Evolutionary conservation across 2,329 filamentous ascomycete genomes (phyloP).

Genomic region (Dactylellina parvicollis): DNA sequence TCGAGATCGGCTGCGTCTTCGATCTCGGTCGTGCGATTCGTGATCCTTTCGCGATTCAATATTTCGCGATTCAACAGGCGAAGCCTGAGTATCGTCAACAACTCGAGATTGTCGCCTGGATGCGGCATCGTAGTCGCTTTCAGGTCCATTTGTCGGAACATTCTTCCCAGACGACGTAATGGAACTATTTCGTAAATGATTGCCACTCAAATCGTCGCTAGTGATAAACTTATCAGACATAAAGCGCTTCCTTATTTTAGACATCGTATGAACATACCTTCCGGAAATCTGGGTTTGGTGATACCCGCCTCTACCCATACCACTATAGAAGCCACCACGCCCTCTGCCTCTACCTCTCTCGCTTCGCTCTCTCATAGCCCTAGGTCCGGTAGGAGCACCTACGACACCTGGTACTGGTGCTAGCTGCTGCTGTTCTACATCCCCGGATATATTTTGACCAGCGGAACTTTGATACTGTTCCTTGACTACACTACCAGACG

Average conservation of each 20-base stretch:
- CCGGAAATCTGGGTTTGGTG: conserved; percentile 48
- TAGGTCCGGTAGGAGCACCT: conserved; percentile 87
- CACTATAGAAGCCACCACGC: conserved; percentile 43
- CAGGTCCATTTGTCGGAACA: conserved; percentile 15
- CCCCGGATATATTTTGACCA: conserved; percentile 56
- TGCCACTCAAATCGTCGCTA: conserved; percentile 32
- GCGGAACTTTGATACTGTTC: conserved; percentile 58
- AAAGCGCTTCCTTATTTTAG: too few relatives aligned
- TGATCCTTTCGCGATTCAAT: conserved; percentile 45
- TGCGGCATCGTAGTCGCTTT: conserved; percentile 43
- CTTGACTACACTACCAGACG: conserved; percentile 55
- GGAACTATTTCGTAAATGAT: conserved; percentile 39
- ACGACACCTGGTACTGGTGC: conserved; percentile 71
- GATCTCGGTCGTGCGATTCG: conserved; percentile 43
- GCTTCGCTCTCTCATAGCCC: conserved; percentile 86
- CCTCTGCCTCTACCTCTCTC: conserved; percentile 51
- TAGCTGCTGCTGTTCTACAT: conserved; percentile 57
- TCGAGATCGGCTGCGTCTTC: conserved; percentile 55
- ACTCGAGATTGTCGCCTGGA: conserved; percentile 40
- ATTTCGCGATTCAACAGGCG: conserved; percentile 43
- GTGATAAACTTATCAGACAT: neutral
- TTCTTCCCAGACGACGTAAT: conserved; percentile 46
- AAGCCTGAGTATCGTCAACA: conserved; percentile 32
- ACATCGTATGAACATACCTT: conserved; percentile 29
- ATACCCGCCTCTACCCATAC: conserved; percentile 54